A percentile compares a stretch with the other conserved stretches of the same genome.
Conservation (phyloP, 2,329 filamentous ascomycete species). For the Teratosphaeria gauchensis region DNA sequence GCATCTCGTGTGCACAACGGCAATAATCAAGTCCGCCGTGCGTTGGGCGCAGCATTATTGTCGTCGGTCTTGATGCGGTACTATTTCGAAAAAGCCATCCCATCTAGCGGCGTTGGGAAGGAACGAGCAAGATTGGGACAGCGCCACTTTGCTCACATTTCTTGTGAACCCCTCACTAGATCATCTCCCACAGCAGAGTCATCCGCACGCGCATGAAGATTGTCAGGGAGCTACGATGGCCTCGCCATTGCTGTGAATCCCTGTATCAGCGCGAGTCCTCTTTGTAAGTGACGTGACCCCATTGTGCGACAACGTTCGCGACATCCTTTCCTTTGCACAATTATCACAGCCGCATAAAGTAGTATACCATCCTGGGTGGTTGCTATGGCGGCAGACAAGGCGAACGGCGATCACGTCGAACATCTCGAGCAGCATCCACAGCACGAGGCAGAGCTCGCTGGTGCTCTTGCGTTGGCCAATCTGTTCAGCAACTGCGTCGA, state of each 20-base stretch:
- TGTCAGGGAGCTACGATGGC: neutral
- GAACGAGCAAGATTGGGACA: neutral
- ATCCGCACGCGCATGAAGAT: neutral
- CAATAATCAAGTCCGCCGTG: neutral
- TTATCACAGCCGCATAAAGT: neutral
- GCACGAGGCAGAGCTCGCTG: slow-evolving; percentile 26
- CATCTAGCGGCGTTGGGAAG: neutral
- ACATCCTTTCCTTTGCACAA: neutral
- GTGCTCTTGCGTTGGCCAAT: slow-evolving; percentile 33
- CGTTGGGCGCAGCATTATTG: neutral
- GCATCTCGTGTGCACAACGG: neutral
- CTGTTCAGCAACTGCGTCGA: slow-evolving; percentile 41
- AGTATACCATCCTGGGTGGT: neutral
- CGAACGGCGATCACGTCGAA: slow-evolving; percentile 14
- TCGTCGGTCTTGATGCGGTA: neutral
- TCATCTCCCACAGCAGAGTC: neutral
- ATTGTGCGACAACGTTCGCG: neutral
- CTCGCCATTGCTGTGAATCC: neutral
- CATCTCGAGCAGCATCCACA: slow-evolving; percentile 17
- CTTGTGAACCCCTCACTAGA: neutral
- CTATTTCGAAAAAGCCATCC: neutral
- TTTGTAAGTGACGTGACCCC: neutral
- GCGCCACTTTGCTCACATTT: neutral
- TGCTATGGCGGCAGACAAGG: slow-evolving; percentile 12
- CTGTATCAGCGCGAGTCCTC: neutral